Conservation (phyloP, 208 protist species). For the Sergeia podlipaevii region DNA sequence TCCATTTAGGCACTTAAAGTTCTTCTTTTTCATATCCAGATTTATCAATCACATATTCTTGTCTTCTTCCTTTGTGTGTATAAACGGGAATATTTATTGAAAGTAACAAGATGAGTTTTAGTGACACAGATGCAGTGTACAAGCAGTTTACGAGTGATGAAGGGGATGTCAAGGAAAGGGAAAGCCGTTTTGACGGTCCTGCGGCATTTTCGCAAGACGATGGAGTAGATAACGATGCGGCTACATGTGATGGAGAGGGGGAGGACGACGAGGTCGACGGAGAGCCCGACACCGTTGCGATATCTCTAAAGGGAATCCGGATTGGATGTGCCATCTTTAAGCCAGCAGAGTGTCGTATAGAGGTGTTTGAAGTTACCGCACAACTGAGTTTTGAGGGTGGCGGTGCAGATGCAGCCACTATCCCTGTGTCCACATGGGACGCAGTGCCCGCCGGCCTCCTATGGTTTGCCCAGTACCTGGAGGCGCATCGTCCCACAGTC, state of each 20-base stretch:
- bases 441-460: slow-evolving; percentile 43
- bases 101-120: too few relatives aligned
- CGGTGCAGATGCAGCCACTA: not conserved
- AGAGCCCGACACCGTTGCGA: slow-evolving; percentile 1
- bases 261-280: slow-evolving; percentile 5
- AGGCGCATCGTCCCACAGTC: slow-evolving; percentile 29
- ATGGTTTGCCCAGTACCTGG: slow-evolving; percentile 46
- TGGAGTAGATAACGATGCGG: slow-evolving; percentile 13
- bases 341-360: slow-evolving; percentile 32
- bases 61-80: too few relatives aligned
- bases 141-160: slow-evolving; percentile 1
- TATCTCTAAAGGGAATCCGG: slow-evolving; percentile 13
- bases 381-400: slow-evolving; percentile 13
- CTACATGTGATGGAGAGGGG: not conserved
- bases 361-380: slow-evolving; percentile 46
- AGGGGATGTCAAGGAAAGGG: not conserved
- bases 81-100: too few relatives aligned
- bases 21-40: slow-evolving; percentile 9
- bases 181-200: not conserved
- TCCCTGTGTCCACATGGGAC: slow-evolving; percentile 21
- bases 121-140: too few relatives aligned
- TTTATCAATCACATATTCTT: too few relatives aligned
- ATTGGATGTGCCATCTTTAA: slow-evolving; percentile 42
- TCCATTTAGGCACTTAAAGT: slow-evolving; percentile 2
- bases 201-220: not conserved